phyloP scores from a whole-genome alignment of 2,329 filamentous ascomycete species.

The Scytalidium lignicola region DNA sequence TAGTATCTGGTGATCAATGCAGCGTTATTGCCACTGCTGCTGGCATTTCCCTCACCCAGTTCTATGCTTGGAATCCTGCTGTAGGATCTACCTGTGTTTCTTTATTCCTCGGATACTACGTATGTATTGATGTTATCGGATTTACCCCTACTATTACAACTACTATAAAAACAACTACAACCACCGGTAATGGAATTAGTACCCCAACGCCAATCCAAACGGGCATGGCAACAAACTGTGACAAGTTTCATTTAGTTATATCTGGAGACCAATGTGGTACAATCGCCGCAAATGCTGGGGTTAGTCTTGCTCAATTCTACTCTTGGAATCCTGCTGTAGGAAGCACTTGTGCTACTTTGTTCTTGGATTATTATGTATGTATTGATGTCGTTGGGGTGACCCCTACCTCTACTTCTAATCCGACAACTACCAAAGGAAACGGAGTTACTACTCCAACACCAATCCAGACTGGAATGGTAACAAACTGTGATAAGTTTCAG shows the following conservation, averaged over 20 bases:
- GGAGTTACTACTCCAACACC: conserved; percentile 24
- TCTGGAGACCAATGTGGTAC: conserved; percentile 19
- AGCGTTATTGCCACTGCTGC: conserved; percentile 16
- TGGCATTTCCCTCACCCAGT: conserved; percentile 18
- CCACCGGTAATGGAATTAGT: conserved; percentile 16
- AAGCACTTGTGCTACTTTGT: conserved; percentile 20
- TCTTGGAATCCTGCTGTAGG: conserved; percentile 15
- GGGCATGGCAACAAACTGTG: conserved; percentile 25
- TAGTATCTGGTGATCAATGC: conserved; percentile 21
- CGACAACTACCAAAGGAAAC: conserved; percentile 12
- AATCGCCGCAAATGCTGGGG: conserved; percentile 17
- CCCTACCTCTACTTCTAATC: conserved; percentile 2
- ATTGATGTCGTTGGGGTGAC: not conserved
- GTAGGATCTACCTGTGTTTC: conserved; percentile 15
- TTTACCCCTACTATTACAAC: no score
- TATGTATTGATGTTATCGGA: conserved; percentile 15
- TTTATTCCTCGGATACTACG: conserved; percentile 20
- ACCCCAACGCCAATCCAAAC: conserved; percentile 26
- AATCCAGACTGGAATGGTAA: conserved; percentile 23
- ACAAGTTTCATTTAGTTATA: conserved; percentile 22
- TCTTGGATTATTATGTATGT: conserved; percentile 6
- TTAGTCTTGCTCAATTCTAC: conserved; percentile 22
- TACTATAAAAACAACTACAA: conserved; percentile 7
- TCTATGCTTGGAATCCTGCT: conserved; percentile 20
- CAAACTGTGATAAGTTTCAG: conserved; percentile 27